Conservation (phyloP, 225 moss, liverwort and hornwort genomes). For the Climacium dendroides region DNA sequence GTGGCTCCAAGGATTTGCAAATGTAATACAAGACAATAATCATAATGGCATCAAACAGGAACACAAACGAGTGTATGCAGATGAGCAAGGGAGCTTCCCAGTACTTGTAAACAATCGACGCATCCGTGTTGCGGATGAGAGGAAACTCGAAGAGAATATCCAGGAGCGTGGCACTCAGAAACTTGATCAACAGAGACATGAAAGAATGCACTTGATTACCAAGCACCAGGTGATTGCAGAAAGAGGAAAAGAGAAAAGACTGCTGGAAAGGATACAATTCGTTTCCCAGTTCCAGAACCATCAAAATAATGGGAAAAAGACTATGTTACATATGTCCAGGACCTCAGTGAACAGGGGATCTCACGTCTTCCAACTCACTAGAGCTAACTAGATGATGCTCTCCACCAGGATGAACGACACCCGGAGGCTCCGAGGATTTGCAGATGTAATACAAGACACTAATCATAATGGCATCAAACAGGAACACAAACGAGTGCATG, state of each 20-base stretch:
- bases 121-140: neutral
- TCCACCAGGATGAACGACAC: neutral
- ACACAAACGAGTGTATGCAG: conserved; percentile 72
- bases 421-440: conserved; percentile 5
- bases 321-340: neutral
- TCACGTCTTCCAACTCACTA: neutral
- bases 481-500: conserved; percentile 82
- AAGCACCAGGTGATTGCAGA: neutral
- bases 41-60: conserved; percentile 40
- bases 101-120: neutral
- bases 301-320: neutral
- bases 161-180: conserved; percentile 21
- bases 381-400: conserved; percentile 7
- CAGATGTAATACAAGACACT: conserved; percentile 32
- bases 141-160: conserved; percentile 5
- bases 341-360: neutral
- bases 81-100: conserved; percentile 27
- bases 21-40: neutral
- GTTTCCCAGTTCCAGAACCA: neutral
- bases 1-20: neutral
- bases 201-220: neutral
- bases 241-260: neutral
- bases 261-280: conserved; percentile 12
- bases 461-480: conserved; percentile 50
- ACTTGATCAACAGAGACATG: neutral